Conservation (phyloP, 306 rosid genomes). For the Vachellia collinsii region DNA sequence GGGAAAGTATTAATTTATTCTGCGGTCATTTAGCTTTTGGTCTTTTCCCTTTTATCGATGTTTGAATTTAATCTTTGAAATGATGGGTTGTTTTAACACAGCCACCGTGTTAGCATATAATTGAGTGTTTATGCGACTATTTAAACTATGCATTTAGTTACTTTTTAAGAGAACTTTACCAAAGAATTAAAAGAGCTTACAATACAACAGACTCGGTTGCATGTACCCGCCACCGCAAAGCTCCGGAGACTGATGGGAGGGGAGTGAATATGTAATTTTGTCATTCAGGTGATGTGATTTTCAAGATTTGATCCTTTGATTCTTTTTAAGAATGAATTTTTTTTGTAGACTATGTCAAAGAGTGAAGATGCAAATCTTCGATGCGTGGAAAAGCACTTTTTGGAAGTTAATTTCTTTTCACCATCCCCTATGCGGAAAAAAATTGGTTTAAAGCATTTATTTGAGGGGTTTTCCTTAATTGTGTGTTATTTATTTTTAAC, state of each 20-base stretch:
- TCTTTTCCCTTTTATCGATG: too few species aligned
- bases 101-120: neutral
- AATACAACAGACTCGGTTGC: too few species aligned
- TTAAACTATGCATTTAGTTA: neutral
- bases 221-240: too few species aligned
- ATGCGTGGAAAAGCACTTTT: too few species aligned
- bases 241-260: too few species aligned
- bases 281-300: neutral
- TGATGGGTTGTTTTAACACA: neutral
- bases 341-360: neutral
- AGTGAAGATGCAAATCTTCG: neutral
- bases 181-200: too few species aligned
- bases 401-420: neutral
- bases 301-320: neutral
- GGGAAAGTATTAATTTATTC: neutral
- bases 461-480: too few species aligned
- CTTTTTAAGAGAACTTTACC: neutral
- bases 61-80: too few species aligned
- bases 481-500: too few species aligned
- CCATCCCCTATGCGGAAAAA: too few species aligned
- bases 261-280: too few species aligned
- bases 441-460: too few species aligned
- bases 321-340: neutral
- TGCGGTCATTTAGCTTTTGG: neutral
- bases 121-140: neutral